Base-by-base conservation (phyloP, 2,329 filamentous ascomycete genomes). In the Trichoderma sp. region DNA sequence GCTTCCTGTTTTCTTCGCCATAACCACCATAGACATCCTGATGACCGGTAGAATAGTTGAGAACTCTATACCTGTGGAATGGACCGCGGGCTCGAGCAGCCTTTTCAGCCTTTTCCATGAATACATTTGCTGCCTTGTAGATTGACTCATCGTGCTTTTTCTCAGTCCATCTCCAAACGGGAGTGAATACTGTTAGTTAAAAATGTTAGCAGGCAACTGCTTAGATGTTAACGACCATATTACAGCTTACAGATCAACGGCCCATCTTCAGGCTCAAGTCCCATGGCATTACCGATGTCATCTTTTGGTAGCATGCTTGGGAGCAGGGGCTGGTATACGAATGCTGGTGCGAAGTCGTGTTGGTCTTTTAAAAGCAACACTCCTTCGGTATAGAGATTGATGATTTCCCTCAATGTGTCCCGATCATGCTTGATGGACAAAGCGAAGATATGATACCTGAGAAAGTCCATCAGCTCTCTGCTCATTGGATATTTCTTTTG, bases 21-120 rank as follows among this genome's bases (percentile, higher is more conserved):
- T 64, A 64, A 5, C 60, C 49, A 2, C 60, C 46, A 32, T 64
- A 64, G 21, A 64, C 13, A 24, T 64, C 60, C 8, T 64, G 46
- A 18, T 21, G 21, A 2, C 10, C 16, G 4, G 30, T 30, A 1
- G 46, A 49, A 54, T 64, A 64, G 21, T 64, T 64, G 18, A 54
- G 49, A 39, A 39, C 51, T 24, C 37, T 49, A 10, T 64, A 64
- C 4, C 8, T 34, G 32, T 54, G 30, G 10, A 64, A 54, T 8
- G 30, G 54, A 5, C 60, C 30, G 28, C 26, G 32, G 28, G 32
- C 21, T 49, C 46, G n/a, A 13, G 60, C 46, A 14, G 21, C 21
- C 10, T 39, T 52, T 24, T 54, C 49, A 39, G 52, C 49, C 18
- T 54, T 54, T 5, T 54, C 16, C 32, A 39, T 11, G 28, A 64